Evolutionary conservation across 148 eudicot species (phyloP).

Genomic region (Rhododendron williamsianum): DNA sequence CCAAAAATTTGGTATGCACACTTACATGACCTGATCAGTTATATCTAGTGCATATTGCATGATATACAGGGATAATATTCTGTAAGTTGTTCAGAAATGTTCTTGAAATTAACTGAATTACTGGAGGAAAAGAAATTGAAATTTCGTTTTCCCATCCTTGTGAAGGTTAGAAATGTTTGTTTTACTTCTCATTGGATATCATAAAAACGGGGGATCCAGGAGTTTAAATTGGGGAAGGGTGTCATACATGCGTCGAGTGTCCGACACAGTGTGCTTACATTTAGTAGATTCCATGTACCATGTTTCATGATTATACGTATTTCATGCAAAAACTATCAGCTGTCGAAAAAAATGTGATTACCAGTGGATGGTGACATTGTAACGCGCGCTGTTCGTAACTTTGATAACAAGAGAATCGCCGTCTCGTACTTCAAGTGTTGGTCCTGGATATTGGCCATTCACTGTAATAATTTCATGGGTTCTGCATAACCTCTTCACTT

Average conservation of each 20-base stretch:
- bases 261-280: neutral
- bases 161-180: neutral
- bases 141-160: neutral
- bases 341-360: conserved; percentile 13
- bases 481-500: conserved; percentile 71
- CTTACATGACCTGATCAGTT: neutral
- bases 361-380: conserved; percentile 85
- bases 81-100: neutral
- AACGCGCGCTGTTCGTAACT: conserved; percentile 58
- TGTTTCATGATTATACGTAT: neutral
- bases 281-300: neutral
- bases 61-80: neutral
- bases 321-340: neutral
- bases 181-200: neutral
- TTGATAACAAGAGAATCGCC: conserved; percentile 68
- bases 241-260: neutral
- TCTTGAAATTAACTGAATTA: neutral
- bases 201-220: neutral
- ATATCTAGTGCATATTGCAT: neutral
- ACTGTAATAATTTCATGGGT: conserved; percentile 57
- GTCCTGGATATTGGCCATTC: conserved; percentile 88
- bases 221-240: neutral
- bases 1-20: neutral
- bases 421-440: conserved; percentile 55
- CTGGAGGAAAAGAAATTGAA: neutral